A percentile compares a stretch with the other conserved stretches of the same genome.
Evolutionary conservation across 2,329 filamentous ascomycete species (phyloP).

Genomic region (Dactylellina parvicollis): DNA sequence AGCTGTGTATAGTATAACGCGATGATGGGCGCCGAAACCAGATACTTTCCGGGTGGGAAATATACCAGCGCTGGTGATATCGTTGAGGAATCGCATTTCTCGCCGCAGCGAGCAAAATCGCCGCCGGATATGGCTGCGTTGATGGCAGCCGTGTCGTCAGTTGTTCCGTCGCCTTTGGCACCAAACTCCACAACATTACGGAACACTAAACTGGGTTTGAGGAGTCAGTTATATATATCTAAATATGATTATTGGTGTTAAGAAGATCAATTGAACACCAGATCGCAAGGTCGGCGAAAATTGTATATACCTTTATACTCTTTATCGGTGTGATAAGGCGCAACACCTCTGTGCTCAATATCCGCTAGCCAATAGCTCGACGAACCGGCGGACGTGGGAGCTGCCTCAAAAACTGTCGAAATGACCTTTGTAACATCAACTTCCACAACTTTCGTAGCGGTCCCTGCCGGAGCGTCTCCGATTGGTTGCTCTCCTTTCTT

Average conservation of each 20-base stretch:
- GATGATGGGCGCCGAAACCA: conserved; percentile 79
- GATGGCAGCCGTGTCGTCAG: conserved; percentile 89
- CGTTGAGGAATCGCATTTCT: conserved; percentile 83
- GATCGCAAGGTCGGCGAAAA: too few species aligned
- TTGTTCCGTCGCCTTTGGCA: conserved; percentile 60
- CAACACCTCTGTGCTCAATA: conserved; percentile 62
- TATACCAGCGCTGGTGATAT: conserved; percentile 85
- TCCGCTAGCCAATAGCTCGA: conserved; percentile 59
- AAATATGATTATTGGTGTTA: neutral
- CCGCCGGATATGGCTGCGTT: conserved; percentile 76
- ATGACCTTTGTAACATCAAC: conserved; percentile 41
- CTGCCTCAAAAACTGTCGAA: conserved; percentile 29
- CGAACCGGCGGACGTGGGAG: conserved; percentile 24
- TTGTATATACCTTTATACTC: conserved; percentile 60
- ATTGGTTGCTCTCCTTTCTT: neutral
- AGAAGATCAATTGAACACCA: neutral
- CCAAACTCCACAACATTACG: conserved; percentile 50
- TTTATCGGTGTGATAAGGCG: conserved; percentile 61
- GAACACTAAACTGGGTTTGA: conserved; percentile 46
- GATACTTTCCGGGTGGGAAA: conserved; percentile 87
- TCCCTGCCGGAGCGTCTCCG: neutral
- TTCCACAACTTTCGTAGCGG: conserved; percentile 26
- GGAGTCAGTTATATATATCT: conserved; percentile 16
- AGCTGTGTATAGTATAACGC: conserved; percentile 95
- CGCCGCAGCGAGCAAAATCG: conserved; percentile 73